Percentiles rank a stretch among this genome's conserved stretches.
phyloP scores from a whole-genome alignment of 2,329 filamentous ascomycete species.

The Zymoseptoria tritici region DNA sequence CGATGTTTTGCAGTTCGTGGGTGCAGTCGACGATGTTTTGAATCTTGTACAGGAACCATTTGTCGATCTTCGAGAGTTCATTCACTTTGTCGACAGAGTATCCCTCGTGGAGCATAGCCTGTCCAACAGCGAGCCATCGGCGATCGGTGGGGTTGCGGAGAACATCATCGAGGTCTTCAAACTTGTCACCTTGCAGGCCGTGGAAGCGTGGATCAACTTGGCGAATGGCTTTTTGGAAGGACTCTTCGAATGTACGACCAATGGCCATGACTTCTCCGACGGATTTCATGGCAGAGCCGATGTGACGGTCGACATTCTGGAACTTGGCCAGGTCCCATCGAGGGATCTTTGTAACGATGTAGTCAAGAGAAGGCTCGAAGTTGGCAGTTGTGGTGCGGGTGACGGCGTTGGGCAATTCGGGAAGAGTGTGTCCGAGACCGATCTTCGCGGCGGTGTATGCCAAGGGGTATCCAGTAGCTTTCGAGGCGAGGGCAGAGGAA shows the following conservation, averaged over 20 bases:
- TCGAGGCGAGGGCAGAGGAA: slow-evolving; percentile 92
- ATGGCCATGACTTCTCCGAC: slow-evolving; percentile 99
- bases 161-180: slow-evolving; percentile 74
- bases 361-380: slow-evolving; percentile 95
- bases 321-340: slow-evolving; percentile 98
- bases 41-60: slow-evolving; percentile 98
- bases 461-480: slow-evolving; percentile 94
- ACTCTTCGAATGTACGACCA: slow-evolving; percentile 95
- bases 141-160: slow-evolving; percentile 91
- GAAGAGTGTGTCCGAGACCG: slow-evolving; percentile 87
- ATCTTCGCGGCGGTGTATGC: slow-evolving; percentile 98
- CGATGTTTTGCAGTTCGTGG: slow-evolving; percentile 74
- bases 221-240: slow-evolving; percentile 96
- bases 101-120: slow-evolving; percentile 94
- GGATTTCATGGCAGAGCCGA: slow-evolving; percentile 97
- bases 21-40: slow-evolving; percentile 93
- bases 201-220: slow-evolving; percentile 89
- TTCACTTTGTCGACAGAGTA: slow-evolving; percentile 90
- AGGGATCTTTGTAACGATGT: slow-evolving; percentile 97
- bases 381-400: slow-evolving; percentile 98
- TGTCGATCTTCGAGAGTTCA: slow-evolving; percentile 95
- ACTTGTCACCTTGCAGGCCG: slow-evolving; percentile 92
- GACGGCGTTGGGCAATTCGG: slow-evolving; percentile 93
- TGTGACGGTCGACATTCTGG: slow-evolving; percentile 95
- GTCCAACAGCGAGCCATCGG: slow-evolving; percentile 92